phyloP scores from a whole-genome alignment of 352 stramenopile species.

The Phytopythium boreale region DNA sequence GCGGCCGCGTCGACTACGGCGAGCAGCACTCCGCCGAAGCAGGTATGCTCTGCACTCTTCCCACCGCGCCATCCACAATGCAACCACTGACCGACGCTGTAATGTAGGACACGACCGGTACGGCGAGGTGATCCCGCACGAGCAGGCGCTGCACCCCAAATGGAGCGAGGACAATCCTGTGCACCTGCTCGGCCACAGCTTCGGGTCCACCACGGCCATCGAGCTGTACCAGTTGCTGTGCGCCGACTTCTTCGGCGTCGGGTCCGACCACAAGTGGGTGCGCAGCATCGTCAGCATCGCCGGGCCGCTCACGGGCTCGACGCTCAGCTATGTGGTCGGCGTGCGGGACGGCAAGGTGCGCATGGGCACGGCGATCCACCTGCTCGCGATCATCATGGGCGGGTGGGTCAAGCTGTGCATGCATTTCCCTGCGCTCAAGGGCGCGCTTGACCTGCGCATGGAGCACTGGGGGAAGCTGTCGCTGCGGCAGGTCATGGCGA shows the following conservation, averaged over 20 bases:
- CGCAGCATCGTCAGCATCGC: constrained; percentile 52
- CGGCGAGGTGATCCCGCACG: constrained; percentile 26
- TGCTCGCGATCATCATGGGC: constrained; percentile 31
- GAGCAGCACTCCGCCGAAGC: constrained; percentile 35
- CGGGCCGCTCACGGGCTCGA: constrained; percentile 47
- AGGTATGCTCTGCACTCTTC: no score
- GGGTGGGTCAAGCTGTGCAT: constrained; percentile 39
- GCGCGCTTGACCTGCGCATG: constrained; percentile 52
- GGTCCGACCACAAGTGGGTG: constrained; percentile 50
- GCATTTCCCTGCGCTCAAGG: constrained; percentile 38
- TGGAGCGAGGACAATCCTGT: constrained; percentile 53
- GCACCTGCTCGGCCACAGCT: constrained; percentile 70
- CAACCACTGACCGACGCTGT: no score
- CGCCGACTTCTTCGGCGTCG: constrained; percentile 51
- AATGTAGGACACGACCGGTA: constrained; percentile 47
- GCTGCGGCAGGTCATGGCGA: constrained; percentile 28
- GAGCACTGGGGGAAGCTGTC: constrained; percentile 44
- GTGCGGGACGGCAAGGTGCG: constrained; percentile 35
- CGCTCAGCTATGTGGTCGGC: constrained; percentile 41
- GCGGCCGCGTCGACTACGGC: constrained; percentile 61
- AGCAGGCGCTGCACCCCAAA: constrained; percentile 27
- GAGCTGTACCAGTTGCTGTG: constrained; percentile 73
- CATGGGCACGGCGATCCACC: constrained; percentile 29
- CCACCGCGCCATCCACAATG: no score
- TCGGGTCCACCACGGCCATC: constrained; percentile 58